Conservation (phyloP, 2,329 filamentous ascomycete genomes). For the Alternaria angustiovoidea region DNA sequence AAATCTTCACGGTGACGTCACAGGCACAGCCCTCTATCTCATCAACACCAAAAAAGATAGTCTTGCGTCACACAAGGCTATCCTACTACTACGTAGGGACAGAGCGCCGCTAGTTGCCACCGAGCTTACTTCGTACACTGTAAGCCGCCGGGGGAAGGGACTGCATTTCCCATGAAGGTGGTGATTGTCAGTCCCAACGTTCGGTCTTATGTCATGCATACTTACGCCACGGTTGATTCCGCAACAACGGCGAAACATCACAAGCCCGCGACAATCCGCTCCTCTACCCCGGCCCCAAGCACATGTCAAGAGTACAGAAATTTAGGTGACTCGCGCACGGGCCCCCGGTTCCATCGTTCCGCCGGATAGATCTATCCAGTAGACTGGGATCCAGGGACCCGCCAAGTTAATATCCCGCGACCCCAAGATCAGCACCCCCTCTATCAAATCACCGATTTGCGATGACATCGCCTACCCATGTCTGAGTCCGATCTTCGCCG, state of each 20-base stretch:
- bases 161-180: background rate
- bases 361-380: constrained; percentile 16
- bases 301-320: background rate
- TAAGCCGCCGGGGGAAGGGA: background rate
- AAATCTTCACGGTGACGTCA: background rate
- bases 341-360: constrained; percentile 10
- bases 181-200: background rate
- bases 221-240: background rate
- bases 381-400: constrained; percentile 4
- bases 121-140: background rate
- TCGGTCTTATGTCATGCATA: constrained; percentile 5
- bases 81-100: background rate
- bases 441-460: background rate
- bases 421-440: background rate
- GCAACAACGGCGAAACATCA: background rate
- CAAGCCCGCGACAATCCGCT: background rate
- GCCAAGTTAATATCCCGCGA: constrained; percentile 1
- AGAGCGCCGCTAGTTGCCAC: background rate
- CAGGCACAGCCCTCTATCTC: background rate
- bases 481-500: background rate
- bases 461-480: constrained; percentile 1
- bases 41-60: background rate
- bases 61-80: background rate
- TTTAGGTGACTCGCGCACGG: constrained; percentile 1
- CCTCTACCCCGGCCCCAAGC: background rate